Evolutionary conservation across 805 yeast genomes (phyloP), one percentile per base, ranked within the genome.

Genomic region (Metschnikowia gelsemii): DNA sequence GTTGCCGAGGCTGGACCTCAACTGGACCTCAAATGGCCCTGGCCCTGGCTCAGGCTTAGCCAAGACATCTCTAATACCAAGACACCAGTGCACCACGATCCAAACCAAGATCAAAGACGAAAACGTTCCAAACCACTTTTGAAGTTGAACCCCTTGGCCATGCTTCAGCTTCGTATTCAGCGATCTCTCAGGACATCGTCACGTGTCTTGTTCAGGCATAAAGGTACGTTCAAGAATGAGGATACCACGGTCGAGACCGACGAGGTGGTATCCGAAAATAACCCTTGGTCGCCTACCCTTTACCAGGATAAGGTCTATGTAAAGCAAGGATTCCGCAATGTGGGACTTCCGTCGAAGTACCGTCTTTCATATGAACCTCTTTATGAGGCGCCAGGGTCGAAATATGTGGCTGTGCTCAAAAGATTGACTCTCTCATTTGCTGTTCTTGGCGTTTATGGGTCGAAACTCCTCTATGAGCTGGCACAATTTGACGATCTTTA

Each of bases 381-480:
- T 19, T 85, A 85, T 52, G 76, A 70, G 36, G 79, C 84, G 0
- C 87, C 89, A 0, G 70, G 80, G 2, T 68, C 78, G 6, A 73
- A 76, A 34, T 80, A 81, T 42, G 79, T 83, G 2, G 77, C 85
- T 2, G 70, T 81, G 40, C 66, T 82, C 32, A 84, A 82, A 52
- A 60, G 88, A 47, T 66, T 82, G 42, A 68, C 85, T 2, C 53
- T 84, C 8, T 83, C 84, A 19, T 76, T 82, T 52, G 78, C 80
- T 2, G 72, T 74, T 0, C 57, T 80, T 21, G 88, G 88, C 0
- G 56, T 76, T 3, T 79, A 82, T 47, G 77, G 82, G 14, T 79
- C 82, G n/a, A 79, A 82, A 47, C 57, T 83, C 34, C 70, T 80
- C 56, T 64, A 62, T 33, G 76, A 75, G 24, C 75, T 84, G 16